A percentile compares a stretch with the other conserved stretches of the same genome.
phyloP scores from a whole-genome alignment of 352 stramenopile genomes.

The Hyaloperonospora brassicae region DNA sequence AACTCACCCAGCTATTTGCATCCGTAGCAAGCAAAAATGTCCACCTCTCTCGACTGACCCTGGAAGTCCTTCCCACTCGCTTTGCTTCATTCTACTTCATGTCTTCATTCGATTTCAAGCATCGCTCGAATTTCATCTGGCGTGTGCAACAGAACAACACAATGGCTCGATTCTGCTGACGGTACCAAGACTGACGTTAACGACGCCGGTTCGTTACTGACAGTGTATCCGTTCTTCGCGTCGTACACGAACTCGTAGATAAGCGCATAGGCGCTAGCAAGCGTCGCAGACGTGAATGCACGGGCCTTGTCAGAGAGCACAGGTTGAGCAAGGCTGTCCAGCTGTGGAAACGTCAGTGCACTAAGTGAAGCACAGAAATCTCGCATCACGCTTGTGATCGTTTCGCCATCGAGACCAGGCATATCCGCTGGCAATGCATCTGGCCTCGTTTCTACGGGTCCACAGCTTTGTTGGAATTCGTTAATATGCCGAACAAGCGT shows the following conservation, averaged over 20 bases:
- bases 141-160: conserved; percentile 44
- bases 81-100: conserved; percentile 8
- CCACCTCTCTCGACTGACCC: too few species aligned
- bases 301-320: conserved; percentile 38
- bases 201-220: conserved; percentile 11
- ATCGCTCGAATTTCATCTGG: conserved; percentile 53
- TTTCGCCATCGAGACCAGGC: conserved; percentile 36
- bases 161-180: conserved; percentile 10
- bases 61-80: too few species aligned
- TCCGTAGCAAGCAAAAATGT: too few species aligned
- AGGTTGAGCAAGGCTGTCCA: conserved; percentile 48
- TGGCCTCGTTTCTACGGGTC: conserved; percentile 4
- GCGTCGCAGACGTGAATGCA: conserved; percentile 23
- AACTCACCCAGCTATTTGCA: too few species aligned
- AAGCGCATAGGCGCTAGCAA: conserved; percentile 41
- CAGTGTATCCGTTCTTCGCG: conserved; percentile 31
- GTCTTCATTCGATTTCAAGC: conserved; percentile 51
- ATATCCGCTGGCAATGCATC: conserved; percentile 9
- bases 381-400: conserved; percentile 45
- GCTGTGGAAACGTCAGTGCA: conserved; percentile 41
- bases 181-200: conserved; percentile 10
- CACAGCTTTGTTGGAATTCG: conserved; percentile 27
- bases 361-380: conserved; percentile 42
- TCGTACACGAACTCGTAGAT: conserved; percentile 58
- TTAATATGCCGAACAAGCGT: conserved; percentile 36